Evolutionary conservation across 345 rosid species (phyloP).

Genomic region (Eucalyptus erythrocorys): DNA sequence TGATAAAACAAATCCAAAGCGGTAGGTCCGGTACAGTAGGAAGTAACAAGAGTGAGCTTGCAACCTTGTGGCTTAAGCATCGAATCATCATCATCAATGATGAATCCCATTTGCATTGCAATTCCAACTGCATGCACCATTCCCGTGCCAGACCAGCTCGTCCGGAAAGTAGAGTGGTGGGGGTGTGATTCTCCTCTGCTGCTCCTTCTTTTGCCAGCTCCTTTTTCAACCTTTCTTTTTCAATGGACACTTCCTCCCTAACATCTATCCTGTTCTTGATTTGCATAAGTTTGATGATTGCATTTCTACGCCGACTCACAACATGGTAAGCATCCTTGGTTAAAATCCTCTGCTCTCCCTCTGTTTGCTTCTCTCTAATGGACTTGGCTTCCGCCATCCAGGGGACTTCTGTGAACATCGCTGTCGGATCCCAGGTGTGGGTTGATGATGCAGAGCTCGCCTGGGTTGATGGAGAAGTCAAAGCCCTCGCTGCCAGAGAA

Average conservation of each 20-base stretch:
- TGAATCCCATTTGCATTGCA: background rate
- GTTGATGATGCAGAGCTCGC: slow-evolving; percentile 71
- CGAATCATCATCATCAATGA: background rate
- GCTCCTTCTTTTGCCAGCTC: background rate
- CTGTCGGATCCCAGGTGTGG: slow-evolving; percentile 96
- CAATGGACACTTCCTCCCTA: background rate
- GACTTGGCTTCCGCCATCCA: background rate
- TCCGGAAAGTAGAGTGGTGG: background rate
- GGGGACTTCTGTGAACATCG: slow-evolving; percentile 43
- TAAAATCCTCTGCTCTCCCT: background rate
- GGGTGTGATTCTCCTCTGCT: background rate
- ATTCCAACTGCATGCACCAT: background rate
- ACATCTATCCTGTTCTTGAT: background rate
- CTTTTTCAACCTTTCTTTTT: background rate
- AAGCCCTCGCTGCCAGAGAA: slow-evolving; percentile 54
- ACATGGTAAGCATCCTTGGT: background rate
- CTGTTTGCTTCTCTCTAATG: background rate
- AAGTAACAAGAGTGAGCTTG: background rate
- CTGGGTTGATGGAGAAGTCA: slow-evolving; percentile 94
- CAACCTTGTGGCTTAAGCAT: background rate
- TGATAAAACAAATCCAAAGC: background rate
- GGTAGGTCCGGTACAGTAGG: background rate
- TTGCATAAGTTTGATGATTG: background rate
- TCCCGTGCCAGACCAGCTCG: background rate
- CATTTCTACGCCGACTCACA: background rate